phyloP scores from a whole-genome alignment of 2,329 filamentous ascomycete species.

The Colletotrichum nymphaeae region DNA sequence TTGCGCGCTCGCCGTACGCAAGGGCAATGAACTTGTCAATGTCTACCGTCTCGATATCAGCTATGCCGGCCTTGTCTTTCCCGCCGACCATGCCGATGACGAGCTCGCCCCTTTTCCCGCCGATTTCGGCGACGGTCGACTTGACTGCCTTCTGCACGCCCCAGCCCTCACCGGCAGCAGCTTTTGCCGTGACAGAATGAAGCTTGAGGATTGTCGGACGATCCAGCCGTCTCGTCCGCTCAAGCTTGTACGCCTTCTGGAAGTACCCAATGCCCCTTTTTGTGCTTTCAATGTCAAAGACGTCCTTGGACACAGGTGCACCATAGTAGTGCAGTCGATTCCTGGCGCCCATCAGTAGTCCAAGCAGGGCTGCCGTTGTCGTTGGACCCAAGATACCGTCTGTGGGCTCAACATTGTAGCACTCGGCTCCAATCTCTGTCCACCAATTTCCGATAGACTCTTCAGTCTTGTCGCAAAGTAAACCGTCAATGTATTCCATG shows the following conservation, averaged over 20 bases:
- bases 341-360: conserved; percentile 88
- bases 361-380: conserved; percentile 88
- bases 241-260: conserved; percentile 88
- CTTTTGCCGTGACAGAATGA: conserved; percentile 88
- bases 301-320: conserved; percentile 88
- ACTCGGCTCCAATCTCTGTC: conserved; percentile 90
- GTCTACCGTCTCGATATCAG: conserved; percentile 92
- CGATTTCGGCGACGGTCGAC: conserved; percentile 92
- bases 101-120: conserved; percentile 93
- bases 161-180: conserved; percentile 89
- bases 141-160: conserved; percentile 94
- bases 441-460: conserved; percentile 94
- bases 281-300: conserved; percentile 85
- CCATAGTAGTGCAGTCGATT: conserved; percentile 89
- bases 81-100: conserved; percentile 94
- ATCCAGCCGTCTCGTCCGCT: conserved; percentile 82
- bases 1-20: conserved; percentile 83
- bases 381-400: conserved; percentile 94
- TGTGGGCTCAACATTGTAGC: conserved; percentile 91
- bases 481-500: conserved; percentile 89
- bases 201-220: conserved; percentile 84
- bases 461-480: conserved; percentile 94
- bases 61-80: conserved; percentile 88
- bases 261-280: conserved; percentile 89
- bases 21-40: conserved; percentile 85